phyloP scores from a whole-genome alignment of 2,329 filamentous ascomycete species.

The Aspergillus novofumigatus region DNA sequence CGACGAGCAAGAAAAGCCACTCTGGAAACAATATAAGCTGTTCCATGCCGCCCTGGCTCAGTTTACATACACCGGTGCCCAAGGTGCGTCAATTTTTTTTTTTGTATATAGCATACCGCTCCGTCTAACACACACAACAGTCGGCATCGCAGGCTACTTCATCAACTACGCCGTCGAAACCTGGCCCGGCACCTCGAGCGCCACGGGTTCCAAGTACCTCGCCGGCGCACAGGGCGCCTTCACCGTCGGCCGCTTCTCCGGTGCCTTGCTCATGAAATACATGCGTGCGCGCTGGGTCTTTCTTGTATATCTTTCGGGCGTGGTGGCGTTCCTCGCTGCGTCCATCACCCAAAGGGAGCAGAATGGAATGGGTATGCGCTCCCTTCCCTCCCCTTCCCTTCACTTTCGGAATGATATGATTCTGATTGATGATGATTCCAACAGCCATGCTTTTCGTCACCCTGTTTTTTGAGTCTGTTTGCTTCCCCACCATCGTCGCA shows the following conservation, averaged over 20 bases:
- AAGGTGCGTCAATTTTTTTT: conserved; percentile 43
- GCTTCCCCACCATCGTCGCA: conserved; percentile 78
- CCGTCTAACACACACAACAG: conserved; percentile 21
- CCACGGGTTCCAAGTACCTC: conserved; percentile 62
- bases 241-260: conserved; percentile 67
- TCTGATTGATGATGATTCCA: not conserved
- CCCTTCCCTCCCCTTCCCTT: not conserved
- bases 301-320: conserved; percentile 61
- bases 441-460: conserved; percentile 61
- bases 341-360: conserved; percentile 47
- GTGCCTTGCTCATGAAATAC: conserved; percentile 62
- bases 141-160: conserved; percentile 57
- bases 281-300: conserved; percentile 66
- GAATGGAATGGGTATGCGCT: conserved; percentile 39
- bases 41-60: conserved; percentile 74
- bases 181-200: conserved; percentile 49
- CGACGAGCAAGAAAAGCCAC: conserved; percentile 55
- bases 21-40: conserved; percentile 67
- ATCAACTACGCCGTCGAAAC: conserved; percentile 69
- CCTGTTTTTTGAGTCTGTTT: conserved; percentile 76
- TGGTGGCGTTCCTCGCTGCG: conserved; percentile 57
- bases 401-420: not conserved
- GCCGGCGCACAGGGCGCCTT: conserved; percentile 72
- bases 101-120: not conserved
- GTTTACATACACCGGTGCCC: conserved; percentile 76